Evolutionary conservation across 306 rosid species (phyloP).

Genomic region (Trifolium dubium): DNA sequence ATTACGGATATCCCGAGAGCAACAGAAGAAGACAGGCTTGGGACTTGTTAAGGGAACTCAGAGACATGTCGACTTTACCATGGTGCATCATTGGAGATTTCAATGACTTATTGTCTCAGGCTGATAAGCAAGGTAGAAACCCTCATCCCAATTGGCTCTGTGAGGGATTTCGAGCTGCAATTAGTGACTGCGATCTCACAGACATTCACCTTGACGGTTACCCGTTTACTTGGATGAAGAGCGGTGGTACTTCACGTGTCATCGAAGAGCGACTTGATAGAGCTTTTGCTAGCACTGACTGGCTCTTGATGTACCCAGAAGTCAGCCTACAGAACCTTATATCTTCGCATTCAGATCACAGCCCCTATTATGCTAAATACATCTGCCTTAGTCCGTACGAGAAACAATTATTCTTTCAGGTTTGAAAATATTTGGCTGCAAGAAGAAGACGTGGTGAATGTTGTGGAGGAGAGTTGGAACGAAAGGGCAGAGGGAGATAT

Average conservation of each 20-base stretch:
- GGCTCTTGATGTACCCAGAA: no score
- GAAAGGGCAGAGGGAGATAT: no score
- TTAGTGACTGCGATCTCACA: background rate
- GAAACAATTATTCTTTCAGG: no score
- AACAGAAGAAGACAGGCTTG: background rate
- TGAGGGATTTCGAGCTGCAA: rapidly evolving
- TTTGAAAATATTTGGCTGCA: no score
- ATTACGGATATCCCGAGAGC: background rate
- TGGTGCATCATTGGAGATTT: background rate
- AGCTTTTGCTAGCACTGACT: background rate
- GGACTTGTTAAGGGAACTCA: background rate
- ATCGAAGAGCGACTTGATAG: background rate
- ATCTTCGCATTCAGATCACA: no score
- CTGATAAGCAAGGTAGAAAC: background rate
- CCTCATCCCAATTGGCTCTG: background rate
- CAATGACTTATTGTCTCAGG: background rate
- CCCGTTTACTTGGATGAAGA: background rate
- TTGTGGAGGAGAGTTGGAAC: no score
- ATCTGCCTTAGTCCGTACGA: no score
- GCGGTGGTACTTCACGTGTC: background rate
- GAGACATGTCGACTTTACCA: background rate
- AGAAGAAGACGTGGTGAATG: no score
- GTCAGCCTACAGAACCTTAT: no score
- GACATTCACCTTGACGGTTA: background rate
- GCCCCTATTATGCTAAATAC: no score